phyloP scores from a whole-genome alignment of 305 asterid species.

The Ilex paraguariensis region DNA sequence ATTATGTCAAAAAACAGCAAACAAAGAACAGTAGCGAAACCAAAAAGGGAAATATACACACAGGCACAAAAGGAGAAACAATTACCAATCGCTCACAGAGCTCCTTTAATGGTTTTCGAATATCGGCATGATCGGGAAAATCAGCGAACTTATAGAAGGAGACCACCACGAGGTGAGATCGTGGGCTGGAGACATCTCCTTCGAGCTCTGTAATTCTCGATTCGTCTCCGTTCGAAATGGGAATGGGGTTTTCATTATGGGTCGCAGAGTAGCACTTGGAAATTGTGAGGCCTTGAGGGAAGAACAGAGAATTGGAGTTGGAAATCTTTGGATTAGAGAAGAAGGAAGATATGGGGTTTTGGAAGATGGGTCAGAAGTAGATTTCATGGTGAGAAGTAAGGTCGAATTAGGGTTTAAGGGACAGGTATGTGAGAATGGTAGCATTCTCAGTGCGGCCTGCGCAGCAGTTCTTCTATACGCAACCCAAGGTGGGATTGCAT shows the following conservation, averaged over 20 bases:
- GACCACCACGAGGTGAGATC: conserved; percentile 60
- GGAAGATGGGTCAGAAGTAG: conserved; percentile 24
- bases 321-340: conserved; percentile 31
- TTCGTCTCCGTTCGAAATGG: conserved; percentile 5
- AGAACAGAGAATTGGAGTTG: conserved; percentile 21
- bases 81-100: conserved; percentile 77
- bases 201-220: conserved; percentile 9
- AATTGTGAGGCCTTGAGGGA: conserved; percentile 17
- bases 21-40: neutral
- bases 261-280: conserved; percentile 32
- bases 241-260: conserved; percentile 13
- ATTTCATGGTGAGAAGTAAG: conserved; percentile 26
- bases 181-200: conserved; percentile 17
- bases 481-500: conserved; percentile 37
- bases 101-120: conserved; percentile 73
- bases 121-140: conserved; percentile 75
- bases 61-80: conserved; percentile 5
- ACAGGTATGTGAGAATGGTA: conserved; percentile 23
- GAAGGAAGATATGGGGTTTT: conserved; percentile 17
- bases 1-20: neutral
- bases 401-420: conserved; percentile 33
- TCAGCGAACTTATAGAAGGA: conserved; percentile 87
- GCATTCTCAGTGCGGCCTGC: conserved; percentile 35
- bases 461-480: conserved; percentile 29
- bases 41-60: neutral